Conservation (phyloP, 768 basidiomycete species). For the Phanerodontia chrysosporium region DNA sequence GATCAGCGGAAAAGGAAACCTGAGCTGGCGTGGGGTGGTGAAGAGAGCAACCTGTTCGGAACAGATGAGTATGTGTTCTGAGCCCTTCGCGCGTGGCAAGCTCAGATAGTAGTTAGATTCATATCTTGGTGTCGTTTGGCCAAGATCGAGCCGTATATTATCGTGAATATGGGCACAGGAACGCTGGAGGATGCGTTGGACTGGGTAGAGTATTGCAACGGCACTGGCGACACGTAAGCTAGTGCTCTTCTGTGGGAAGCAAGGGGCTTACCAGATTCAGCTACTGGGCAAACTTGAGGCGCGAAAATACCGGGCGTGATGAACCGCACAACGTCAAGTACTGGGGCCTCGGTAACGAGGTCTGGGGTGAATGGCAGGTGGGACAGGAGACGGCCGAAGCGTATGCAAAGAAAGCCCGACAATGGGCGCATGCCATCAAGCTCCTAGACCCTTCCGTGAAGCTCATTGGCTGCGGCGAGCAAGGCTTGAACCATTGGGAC, state of each 20-base stretch:
- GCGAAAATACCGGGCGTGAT: conserved; percentile 48
- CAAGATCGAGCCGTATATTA: conserved; percentile 54
- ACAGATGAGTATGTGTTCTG: conserved; percentile 31
- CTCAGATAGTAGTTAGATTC: conserved; percentile 32
- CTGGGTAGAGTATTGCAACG: conserved; percentile 64
- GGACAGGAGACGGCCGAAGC: conserved; percentile 53
- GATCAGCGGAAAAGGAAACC: conserved; percentile 46
- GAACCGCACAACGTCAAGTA: conserved; percentile 47
- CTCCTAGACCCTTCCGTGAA: conserved; percentile 54
- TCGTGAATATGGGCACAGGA: conserved; percentile 63
- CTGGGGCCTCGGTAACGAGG: conserved; percentile 48
- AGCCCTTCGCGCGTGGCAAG: not conserved
- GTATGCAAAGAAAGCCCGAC: conserved; percentile 51
- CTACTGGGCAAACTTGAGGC: conserved; percentile 52
- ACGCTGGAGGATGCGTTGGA: conserved; percentile 55
- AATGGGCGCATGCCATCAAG: conserved; percentile 59
- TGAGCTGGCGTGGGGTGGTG: conserved; percentile 57
- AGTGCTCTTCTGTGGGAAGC: not conserved
- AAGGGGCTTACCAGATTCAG: conserved; percentile 4
- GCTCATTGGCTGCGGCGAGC: conserved; percentile 50
- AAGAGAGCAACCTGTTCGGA: conserved; percentile 60
- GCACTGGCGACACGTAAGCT: conserved; percentile 34
- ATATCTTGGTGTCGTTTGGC: conserved; percentile 50
- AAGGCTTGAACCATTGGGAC: conserved; percentile 34
- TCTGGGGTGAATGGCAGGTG: conserved; percentile 54